phyloP scores from a whole-genome alignment of 805 yeast species.

The Starmerella riodocensis region DNA sequence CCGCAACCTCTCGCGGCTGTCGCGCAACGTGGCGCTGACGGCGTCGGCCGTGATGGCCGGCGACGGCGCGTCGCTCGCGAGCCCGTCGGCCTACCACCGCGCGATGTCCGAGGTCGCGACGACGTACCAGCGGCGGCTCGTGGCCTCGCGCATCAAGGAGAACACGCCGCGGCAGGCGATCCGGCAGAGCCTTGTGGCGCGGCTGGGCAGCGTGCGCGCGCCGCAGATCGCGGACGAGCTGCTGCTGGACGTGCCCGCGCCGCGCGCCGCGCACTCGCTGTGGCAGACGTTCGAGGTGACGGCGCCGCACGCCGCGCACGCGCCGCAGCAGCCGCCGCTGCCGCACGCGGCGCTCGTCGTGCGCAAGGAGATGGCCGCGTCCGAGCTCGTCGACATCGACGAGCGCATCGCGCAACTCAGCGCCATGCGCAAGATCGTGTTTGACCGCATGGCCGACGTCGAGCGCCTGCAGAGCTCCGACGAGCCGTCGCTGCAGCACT shows the following conservation, averaged over 20 bases:
- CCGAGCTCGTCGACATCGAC: conserved; percentile 55
- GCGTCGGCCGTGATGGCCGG: conserved; percentile 25
- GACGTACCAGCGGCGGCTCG: conserved; percentile 11
- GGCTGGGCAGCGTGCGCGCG: conserved; percentile 31
- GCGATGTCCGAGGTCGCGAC: conserved; percentile 16
- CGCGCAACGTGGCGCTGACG: conserved; percentile 30
- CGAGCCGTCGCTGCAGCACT: conserved; percentile 49
- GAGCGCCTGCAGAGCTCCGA: conserved; percentile 44
- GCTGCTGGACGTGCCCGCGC: conserved; percentile 40
- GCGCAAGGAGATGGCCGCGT: conserved; percentile 49
- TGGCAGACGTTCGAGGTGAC: conserved; percentile 56
- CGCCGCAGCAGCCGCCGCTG: conserved; percentile 31
- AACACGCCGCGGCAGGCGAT: conserved; percentile 14
- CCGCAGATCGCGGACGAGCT: conserved; percentile 46
- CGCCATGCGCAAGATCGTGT: conserved; percentile 38
- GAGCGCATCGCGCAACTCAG: conserved; percentile 40
- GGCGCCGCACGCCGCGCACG: conserved; percentile 29
- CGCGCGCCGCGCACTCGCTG: conserved; percentile 34
- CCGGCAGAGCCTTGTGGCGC: conserved; percentile 5
- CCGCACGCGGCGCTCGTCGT: conserved; percentile 36
- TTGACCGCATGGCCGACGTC: conserved; percentile 44
- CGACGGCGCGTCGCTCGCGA: conserved; percentile 3
- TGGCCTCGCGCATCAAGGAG: conserved; percentile 14
- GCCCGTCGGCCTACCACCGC: conserved; percentile 14
- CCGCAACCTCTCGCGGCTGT: conserved; percentile 28